A percentile compares a stretch with the other conserved stretches of the same genome.
These are phyloP conservation scores for Calonectria hawksworthii DNA, from an alignment of 2,329 filamentous ascomycete genomes.

Conservation along the genomic window DNA sequence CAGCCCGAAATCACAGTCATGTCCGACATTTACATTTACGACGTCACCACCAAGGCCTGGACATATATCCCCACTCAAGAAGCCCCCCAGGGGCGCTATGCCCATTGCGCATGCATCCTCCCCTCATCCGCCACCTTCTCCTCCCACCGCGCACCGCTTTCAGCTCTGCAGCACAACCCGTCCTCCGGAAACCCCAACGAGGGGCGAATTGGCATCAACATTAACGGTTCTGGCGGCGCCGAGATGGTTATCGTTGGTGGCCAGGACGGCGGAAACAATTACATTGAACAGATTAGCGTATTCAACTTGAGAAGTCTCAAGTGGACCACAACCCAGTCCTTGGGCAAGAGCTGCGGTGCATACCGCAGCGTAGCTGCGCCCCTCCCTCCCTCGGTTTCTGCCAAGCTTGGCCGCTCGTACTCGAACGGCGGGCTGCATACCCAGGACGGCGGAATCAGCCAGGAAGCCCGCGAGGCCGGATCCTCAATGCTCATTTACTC, in stretches of 20 bases:
- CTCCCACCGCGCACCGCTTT: slow-evolving; percentile 85
- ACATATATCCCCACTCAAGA: slow-evolving; percentile 85
- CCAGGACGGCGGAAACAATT: slow-evolving; percentile 97
- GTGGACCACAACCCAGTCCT: slow-evolving; percentile 90
- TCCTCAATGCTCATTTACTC: slow-evolving; percentile 96
- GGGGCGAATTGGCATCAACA: slow-evolving; percentile 86
- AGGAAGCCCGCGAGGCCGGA: slow-evolving; percentile 68
- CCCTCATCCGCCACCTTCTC: slow-evolving; percentile 90
- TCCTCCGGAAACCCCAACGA: slow-evolving; percentile 87
- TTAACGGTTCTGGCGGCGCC: slow-evolving; percentile 91
- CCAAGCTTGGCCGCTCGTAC: slow-evolving; percentile 75
- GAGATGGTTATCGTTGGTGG: slow-evolving; percentile 98
- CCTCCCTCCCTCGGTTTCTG: slow-evolving; percentile 75
- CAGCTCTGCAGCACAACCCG: slow-evolving; percentile 91
- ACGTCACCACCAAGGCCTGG: slow-evolving; percentile 87
- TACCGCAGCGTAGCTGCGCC: slow-evolving; percentile 96
- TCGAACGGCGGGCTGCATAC: slow-evolving; percentile 54
- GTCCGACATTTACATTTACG: slow-evolving; percentile 97
- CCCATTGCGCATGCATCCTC: slow-evolving; percentile 93
- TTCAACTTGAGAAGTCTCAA: slow-evolving; percentile 96
- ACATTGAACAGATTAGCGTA: slow-evolving; percentile 98
- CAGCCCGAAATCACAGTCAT: slow-evolving; percentile 94
- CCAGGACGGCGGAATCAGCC: slow-evolving; percentile 62
- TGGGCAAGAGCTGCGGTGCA: slow-evolving; percentile 94
- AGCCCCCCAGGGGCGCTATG: slow-evolving; percentile 92